phyloP scores from a whole-genome alignment of 1,284 basidiomycete species.

The Rhodotorula mucilaginosa region DNA sequence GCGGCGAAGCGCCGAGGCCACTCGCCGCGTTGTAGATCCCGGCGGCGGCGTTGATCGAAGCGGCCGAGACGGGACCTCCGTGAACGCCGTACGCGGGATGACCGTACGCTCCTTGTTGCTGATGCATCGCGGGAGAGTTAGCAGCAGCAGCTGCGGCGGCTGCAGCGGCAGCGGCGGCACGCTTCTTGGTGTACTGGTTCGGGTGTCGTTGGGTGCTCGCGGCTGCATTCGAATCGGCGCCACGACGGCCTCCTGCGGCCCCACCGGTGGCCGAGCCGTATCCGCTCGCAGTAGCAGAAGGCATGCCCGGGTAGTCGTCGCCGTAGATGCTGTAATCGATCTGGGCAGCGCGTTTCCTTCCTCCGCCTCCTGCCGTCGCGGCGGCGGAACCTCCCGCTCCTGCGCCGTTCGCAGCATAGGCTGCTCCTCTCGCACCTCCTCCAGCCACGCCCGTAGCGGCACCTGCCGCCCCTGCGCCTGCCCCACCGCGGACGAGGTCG shows the following conservation, averaged over 20 bases:
- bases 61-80: constrained; percentile 11
- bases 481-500: constrained; percentile 20
- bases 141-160: background rate
- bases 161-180: background rate
- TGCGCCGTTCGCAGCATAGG: background rate
- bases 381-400: background rate
- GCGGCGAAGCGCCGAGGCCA: background rate
- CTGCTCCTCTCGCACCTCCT: no score
- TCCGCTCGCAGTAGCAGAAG: background rate
- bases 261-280: background rate
- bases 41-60: constrained; percentile 7
- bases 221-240: background rate
- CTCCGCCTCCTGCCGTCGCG: background rate
- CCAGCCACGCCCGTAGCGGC: no score
- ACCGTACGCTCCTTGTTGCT: background rate
- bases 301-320: constrained; percentile 18
- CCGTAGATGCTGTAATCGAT: constrained; percentile 26
- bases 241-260: background rate
- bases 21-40: constrained; percentile 17
- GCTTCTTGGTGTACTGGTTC: constrained; percentile 43
- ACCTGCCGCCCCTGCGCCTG: background rate
- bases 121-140: constrained; percentile 6
- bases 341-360: constrained; percentile 20
- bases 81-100: background rate
- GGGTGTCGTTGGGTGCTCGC: constrained; percentile 31